Evolutionary conservation across 495 filamentous ascomycete species (phyloP).

Genomic region (Neurospora tetrasperma): DNA sequence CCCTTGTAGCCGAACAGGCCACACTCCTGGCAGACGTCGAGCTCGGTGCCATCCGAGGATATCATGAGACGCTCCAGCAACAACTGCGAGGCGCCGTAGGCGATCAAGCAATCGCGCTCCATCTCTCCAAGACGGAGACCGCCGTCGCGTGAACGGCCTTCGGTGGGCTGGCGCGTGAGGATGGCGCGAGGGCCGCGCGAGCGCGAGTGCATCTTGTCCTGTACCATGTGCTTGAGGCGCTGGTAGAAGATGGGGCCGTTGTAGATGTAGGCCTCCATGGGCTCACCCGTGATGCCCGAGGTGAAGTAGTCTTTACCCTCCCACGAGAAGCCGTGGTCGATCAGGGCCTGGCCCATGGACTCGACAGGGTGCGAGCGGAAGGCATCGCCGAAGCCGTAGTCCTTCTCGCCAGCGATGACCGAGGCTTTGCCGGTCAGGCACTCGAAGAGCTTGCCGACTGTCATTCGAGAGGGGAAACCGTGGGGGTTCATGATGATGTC

Average conservation of each 20-base stretch:
- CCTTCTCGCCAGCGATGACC: slow-evolving; percentile 65
- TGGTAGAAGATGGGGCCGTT: slow-evolving; percentile 99
- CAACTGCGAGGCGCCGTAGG: slow-evolving; percentile 87
- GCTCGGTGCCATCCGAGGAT: slow-evolving; percentile 76
- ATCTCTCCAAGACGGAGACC: slow-evolving; percentile 95
- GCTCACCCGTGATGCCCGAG: slow-evolving; percentile 87
- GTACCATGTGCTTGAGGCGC: slow-evolving; percentile 99
- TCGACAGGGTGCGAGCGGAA: slow-evolving; percentile 90
- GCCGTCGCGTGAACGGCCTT: slow-evolving; percentile 86
- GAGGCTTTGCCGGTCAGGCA: slow-evolving; percentile 91
- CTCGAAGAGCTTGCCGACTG: slow-evolving; percentile 96
- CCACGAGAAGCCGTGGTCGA: slow-evolving; percentile 87
- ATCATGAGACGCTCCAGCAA: slow-evolving; percentile 92
- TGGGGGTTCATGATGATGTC: slow-evolving; percentile 99
- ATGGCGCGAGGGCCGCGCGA: slow-evolving; percentile 81
- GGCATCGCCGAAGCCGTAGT: slow-evolving; percentile 77
- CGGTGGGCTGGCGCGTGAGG: slow-evolving; percentile 90
- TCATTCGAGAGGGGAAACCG: slow-evolving; percentile 99
- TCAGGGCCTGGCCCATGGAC: slow-evolving; percentile 74
- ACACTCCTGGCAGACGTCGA: slow-evolving; percentile 87
- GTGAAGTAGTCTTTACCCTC: slow-evolving; percentile 95
- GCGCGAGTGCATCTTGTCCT: slow-evolving; percentile 98
- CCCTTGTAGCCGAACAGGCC: slow-evolving; percentile 90
- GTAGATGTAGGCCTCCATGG: slow-evolving; percentile 92
- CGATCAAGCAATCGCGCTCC: slow-evolving; percentile 96